These are phyloP conservation scores for Graphilbum sp. DNA, from an alignment of 2,329 filamentous ascomycete species.

Conservation along the genomic window DNA sequence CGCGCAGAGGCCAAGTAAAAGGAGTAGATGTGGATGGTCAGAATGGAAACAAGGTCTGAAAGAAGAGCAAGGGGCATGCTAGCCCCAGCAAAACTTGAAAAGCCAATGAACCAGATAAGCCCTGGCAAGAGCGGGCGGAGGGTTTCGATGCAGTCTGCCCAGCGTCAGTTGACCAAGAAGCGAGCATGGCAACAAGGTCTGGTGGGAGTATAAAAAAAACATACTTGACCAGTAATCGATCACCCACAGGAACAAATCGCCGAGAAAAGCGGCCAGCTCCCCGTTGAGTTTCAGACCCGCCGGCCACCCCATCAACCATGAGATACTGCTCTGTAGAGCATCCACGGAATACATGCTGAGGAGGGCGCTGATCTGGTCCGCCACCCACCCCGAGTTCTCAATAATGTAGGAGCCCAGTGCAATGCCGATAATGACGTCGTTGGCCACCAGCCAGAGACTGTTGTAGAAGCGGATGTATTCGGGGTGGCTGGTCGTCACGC, in stretches of 20 bases:
- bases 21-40: slow-evolving; percentile 93
- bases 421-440: slow-evolving; percentile 97
- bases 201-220: slow-evolving; percentile 19
- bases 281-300: slow-evolving; percentile 90
- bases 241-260: slow-evolving; percentile 93
- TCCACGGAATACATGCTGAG: slow-evolving; percentile 74
- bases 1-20: slow-evolving; percentile 95
- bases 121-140: slow-evolving; percentile 68
- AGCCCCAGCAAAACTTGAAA: slow-evolving; percentile 86
- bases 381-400: slow-evolving; percentile 78
- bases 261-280: slow-evolving; percentile 83
- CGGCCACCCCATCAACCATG: slow-evolving; percentile 91
- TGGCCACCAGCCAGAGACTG: slow-evolving; percentile 93
- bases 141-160: slow-evolving; percentile 54
- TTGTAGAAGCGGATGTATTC: slow-evolving; percentile 99
- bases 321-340: slow-evolving; percentile 74
- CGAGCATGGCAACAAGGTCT: not conserved
- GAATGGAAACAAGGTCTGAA: slow-evolving; percentile 77
- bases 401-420: slow-evolving; percentile 93
- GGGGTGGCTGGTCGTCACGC: slow-evolving; percentile 84
- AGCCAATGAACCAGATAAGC: slow-evolving; percentile 83
- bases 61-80: slow-evolving; percentile 95
- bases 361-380: slow-evolving; percentile 58
- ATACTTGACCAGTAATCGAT: slow-evolving; percentile 92
- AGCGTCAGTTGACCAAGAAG: not conserved